Conservation (phyloP, 441 rosid genomes). For the Populus hybrid region DNA sequence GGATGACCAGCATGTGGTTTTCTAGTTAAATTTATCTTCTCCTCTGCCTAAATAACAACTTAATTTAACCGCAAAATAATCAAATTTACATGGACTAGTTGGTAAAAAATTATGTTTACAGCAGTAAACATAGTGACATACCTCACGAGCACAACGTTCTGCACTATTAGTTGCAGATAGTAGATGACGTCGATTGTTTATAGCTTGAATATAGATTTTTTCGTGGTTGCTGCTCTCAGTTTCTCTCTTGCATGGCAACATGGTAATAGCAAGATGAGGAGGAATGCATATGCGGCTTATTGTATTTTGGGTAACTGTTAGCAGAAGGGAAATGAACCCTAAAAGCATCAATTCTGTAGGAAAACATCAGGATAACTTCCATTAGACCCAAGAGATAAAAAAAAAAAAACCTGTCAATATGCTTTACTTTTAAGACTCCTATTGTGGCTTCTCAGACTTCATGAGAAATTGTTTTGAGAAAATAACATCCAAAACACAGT, state of each 20-base stretch:
- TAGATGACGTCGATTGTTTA: conserved; percentile 32
- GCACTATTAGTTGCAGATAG: conserved; percentile 29
- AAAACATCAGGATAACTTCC: conserved; percentile 10
- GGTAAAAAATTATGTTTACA: neutral
- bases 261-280: conserved; percentile 24
- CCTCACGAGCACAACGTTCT: conserved; percentile 35
- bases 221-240: conserved; percentile 17
- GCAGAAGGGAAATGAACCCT: conserved; percentile 78
- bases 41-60: neutral
- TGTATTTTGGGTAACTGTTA: conserved; percentile 58
- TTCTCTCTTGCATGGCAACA: conserved; percentile 70
- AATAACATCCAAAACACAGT: neutral
- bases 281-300: conserved; percentile 60
- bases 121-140: neutral
- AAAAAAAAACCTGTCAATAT: neutral
- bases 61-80: neutral
- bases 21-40: neutral
- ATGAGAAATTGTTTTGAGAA: neutral
- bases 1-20: neutral
- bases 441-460: too few relatives aligned
- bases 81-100: neutral
- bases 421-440: neutral
- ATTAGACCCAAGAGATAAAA: conserved; percentile 14
- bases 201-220: conserved; percentile 21
- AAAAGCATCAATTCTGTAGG: conserved; percentile 83